Base-by-base conservation (phyloP, 257 asterid species). In the Lithospermum erythrorhizon region DNA sequence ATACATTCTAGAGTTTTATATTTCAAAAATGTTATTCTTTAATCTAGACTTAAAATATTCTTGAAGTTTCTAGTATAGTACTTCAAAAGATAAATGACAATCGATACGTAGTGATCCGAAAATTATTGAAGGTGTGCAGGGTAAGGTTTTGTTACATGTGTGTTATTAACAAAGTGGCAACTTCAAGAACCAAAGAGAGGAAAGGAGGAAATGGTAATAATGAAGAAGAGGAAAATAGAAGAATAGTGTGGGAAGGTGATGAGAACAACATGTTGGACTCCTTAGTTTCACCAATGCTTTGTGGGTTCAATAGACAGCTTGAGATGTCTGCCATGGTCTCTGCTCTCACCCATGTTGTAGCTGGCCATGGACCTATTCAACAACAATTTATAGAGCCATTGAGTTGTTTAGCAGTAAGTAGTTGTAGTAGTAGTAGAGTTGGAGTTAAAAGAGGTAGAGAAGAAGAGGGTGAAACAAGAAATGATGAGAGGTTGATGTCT, bases 311-410 rank as follows among this genome's bases (percentile, higher is more conserved):
- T 52, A 79, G 90, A 61, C 86, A 90, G 66, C 68, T 63, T 10
- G 97, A 90, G 72, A 83, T 87, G 83, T 83, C 90, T 6, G 82
- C 70, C 0, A 89, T 89, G 84, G 95, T 89, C 20, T 85, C 85
- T 0, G 94, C 94, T 51, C 58, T 85, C 59, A 63, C 79, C 21
- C 79, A 71, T 52, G 97, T 89, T 22, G 82, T 89, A 45, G 83
- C 86, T 65, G 79, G 60, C 10, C 66, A 59, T 21, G 14, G 9
- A 35, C 47, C 4, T 27, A 27, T 27, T 27, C 11, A 35, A 13
- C 49, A 41, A 41, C 17, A 0, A 41, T 41, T 14, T 41, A 13
- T 18, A 41, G 17, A 41, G 49, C 47, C 47, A 8, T 61, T 70
- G 32, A 15, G 53, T 55, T 58, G 56, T n/a, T 62, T 75, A 22